Base-by-base conservation (phyloP, 2,329 filamentous ascomycete genomes). In the Ciborinia camelliae region DNA sequence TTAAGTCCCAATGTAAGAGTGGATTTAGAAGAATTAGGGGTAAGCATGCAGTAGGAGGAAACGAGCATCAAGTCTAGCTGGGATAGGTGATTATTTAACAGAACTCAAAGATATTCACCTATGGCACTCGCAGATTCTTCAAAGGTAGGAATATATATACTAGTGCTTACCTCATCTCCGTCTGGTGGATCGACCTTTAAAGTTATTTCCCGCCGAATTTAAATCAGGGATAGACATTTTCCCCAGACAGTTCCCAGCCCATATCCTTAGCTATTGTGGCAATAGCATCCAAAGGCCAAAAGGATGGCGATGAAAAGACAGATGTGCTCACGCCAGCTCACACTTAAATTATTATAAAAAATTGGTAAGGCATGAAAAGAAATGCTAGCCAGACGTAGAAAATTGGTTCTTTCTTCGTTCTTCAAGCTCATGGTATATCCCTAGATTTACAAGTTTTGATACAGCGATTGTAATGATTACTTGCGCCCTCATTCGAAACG, bases 401-500 rank as follows among this genome's bases (percentile, higher is more conserved):
- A 41, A 35, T 26, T 10, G 55, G 14, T 47, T 47, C 5, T 26
- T 18, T 58, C 14, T 58, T 45, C 55, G 55, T 62, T 35, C 48
- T 62, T 62, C 26, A 62, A 62, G 35, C 37, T 43, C 59, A 54
- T 62, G 59, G 59, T 62, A 62, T 62, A 55, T 55, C 59, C 47
- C 48, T 43, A 52, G 20, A 43, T 43, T 62, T 62, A 62, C 59
- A 55, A 43, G 59, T 30, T 43, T 54, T 59, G 28, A 35, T 59
- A 30, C 30, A 7, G 14, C n/a, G 41, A 47, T 32, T 10, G 26
- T 32, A 57, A 57, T 37, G 41, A 20, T 28, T 20, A 35, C 55
- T n/a, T n/a, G 54, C 28, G 32, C 12, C 54, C 30, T 81, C 83
- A 81, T 84, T 1, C 77, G 76, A 71, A 79, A 81, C 84, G 0